Evolutionary conservation across 1,139 yeast species (phyloP), one percentile per base, ranked within the genome.

Genomic region (Saccharomyces hybrid): DNA sequence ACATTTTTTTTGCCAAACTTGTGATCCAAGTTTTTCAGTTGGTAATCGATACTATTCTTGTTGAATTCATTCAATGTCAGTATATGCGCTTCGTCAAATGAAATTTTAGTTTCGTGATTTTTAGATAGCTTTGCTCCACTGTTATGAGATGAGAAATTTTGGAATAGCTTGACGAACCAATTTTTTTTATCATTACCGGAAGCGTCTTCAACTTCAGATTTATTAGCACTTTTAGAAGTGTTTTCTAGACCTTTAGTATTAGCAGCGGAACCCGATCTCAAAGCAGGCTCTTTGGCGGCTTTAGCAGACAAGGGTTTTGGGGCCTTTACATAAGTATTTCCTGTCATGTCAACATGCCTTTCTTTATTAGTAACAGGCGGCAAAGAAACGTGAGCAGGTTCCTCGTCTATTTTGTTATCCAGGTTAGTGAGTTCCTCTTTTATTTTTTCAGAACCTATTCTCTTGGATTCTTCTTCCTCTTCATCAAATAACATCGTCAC

Each of bases 401-500:
- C 24, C 26, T 38, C 44, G 24, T 11, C 12, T 49, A 21, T 38
- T 38, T 9, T 34, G 14, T n/a, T 38, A n/a, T 14, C 16, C 4
- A 26, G 14, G 14, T n/a, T 26, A 5, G 9, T 19, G 4, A 26
- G 31, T 24, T 38, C 47, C 26, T 19, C 27, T 16, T 31, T 48
- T n/a, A 12, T 34, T 31, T 29, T 9, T 14, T 24, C 27, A 27
- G 21, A 9, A 7, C 26, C 31, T 5, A 28, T 38, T 54, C 50
- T 21, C 19, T 38, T 38, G 5, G 44, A 38, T 46, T 28, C 52
- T n/a, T 53, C 51, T 5, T 62, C 64, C 14, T 65, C 67, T 31
- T 65, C 69, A 55, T 68, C 71, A 57, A 68, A 68, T 16, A 68
- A 49, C 69, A 68, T 63, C 1, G 71, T 68, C 6, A 68, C 68